Base-by-base conservation (phyloP, 1,139 yeast species). In the Saccharomyces hybrid region DNA sequence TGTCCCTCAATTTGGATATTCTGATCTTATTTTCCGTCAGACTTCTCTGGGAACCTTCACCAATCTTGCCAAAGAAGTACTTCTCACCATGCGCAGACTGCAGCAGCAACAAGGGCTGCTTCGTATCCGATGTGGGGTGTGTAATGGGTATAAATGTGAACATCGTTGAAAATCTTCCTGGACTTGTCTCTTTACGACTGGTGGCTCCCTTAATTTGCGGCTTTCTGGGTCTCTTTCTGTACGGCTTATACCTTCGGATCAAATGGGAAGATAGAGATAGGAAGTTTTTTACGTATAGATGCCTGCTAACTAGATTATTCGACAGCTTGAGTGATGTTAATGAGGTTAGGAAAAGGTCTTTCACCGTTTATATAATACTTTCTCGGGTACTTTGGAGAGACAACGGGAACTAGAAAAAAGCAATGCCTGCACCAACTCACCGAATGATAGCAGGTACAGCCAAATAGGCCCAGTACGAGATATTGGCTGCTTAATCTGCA, bases 41-140 rank as follows among this genome's bases (percentile, higher is more conserved):
- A 8, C 79, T 73, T 61, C 99, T 75, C 68, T 93, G 99, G 0
- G 90, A 73, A 1, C 98, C 98, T 66, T 90, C 97, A 4, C 95
- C 82, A 2, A 88, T 71, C 55, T 84, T 82, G 1, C 99, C 99
- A 66, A 93, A 79, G 49, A 90, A 71, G 63, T 84, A 88, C 56
- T 84, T 75, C 51, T 78, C 77, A 8, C 72, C 81, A 58, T 71
- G 73, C 2, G 69, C 69, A 0, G 80, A 72, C 52, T 75, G 78
- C 9, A 87, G 67, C 68, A 82, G 70, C 13, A 87, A 62, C 23
- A 84, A 70, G 0, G 95, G 91, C 54, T 81, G 82, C 41, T 73
- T 70, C 2, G 83, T 76, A 59, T 86, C 91, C 52, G 77, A 72
- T 0, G 87, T 82, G 31, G 81, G 80, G 65, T 84, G 88, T 23